phyloP scores from a whole-genome alignment of 805 yeast genomes.

The Candida ortonii region DNA sequence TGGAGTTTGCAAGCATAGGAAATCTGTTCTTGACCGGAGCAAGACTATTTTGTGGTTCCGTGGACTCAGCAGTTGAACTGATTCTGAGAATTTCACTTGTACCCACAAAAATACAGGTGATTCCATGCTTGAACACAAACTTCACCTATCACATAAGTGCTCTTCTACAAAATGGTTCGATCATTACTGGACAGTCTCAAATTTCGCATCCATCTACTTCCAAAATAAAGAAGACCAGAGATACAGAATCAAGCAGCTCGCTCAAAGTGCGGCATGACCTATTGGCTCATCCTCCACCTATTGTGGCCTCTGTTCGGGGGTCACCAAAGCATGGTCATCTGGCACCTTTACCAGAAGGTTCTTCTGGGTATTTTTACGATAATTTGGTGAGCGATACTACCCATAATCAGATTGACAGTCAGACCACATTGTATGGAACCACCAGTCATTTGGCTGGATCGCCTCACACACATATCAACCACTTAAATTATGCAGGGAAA shows the following conservation, averaged over 20 bases:
- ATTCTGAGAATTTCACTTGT: conserved; percentile 62
- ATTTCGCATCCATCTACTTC: conserved; percentile 72
- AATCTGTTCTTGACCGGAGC: conserved; percentile 81
- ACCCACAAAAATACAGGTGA: conserved; percentile 49
- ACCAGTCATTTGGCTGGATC: too few relatives aligned
- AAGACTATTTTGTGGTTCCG: conserved; percentile 75
- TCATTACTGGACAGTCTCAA: conserved; percentile 88
- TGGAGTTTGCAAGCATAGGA: conserved; percentile 80
- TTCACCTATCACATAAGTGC: conserved; percentile 88
- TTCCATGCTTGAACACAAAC: conserved; percentile 82
- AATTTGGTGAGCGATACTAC: too few relatives aligned
- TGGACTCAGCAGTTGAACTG: conserved; percentile 80
- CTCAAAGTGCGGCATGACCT: conserved; percentile 18
- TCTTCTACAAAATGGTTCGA: conserved; percentile 58
- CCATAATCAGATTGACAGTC: too few relatives aligned
- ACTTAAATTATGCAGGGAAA: too few relatives aligned
- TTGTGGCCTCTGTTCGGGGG: conserved; percentile 5
- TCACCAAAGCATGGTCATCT: conserved; percentile 2
- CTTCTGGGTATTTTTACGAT: conserved; percentile 1
- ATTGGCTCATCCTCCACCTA: conserved; percentile 22
- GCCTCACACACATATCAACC: too few relatives aligned
- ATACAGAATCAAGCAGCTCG: neutral
- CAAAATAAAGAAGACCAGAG: conserved; percentile 3
- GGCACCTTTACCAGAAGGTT: neutral
- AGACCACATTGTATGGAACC: too few relatives aligned